A percentile compares a stretch with the other conserved stretches of the same genome.
These are phyloP conservation scores for Blastomyces parvus DNA, from an alignment of 2,329 filamentous ascomycete species.

Conservation along the genomic window DNA sequence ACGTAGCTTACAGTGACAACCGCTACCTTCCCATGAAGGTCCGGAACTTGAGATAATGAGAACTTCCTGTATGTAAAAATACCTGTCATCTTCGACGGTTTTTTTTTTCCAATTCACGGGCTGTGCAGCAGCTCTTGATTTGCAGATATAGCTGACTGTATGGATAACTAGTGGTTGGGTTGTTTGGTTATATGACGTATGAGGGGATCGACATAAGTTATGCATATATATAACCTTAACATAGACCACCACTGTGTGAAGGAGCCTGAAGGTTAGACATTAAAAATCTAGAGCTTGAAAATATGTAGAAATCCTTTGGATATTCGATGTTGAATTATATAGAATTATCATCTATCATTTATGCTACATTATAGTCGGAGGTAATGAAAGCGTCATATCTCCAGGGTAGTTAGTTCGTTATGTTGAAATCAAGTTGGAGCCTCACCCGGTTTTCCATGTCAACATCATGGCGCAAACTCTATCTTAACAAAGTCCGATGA, in stretches of 20 bases:
- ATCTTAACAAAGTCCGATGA: neutral
- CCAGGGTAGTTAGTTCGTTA: neutral
- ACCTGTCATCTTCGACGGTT: slow-evolving; percentile 19
- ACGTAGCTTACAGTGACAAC: slow-evolving; percentile 23
- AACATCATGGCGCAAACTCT: neutral
- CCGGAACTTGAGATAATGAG: slow-evolving; percentile 21
- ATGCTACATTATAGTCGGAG: too few relatives aligned
- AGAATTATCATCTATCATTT: neutral
- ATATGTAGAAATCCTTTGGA: neutral
- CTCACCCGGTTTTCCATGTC: neutral
- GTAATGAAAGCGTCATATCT: neutral
- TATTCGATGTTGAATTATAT: neutral
- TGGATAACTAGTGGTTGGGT: neutral
- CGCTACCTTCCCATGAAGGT: slow-evolving; percentile 22
- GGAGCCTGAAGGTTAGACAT: neutral
- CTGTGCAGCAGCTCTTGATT: neutral
- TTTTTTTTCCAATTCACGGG: too few relatives aligned
- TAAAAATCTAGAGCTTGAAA: neutral
- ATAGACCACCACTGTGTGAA: neutral
- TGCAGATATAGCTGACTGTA: too few relatives aligned
- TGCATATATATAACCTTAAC: neutral
- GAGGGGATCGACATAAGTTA: neutral
- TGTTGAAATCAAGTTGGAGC: neutral
- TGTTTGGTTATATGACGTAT: neutral
- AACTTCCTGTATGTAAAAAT: slow-evolving; percentile 24